A percentile compares a stretch with the other conserved stretches of the same genome.
These are phyloP conservation scores for Botrytis medusae DNA, from an alignment of 2,329 filamentous ascomycete genomes.

Conservation along the genomic window DNA sequence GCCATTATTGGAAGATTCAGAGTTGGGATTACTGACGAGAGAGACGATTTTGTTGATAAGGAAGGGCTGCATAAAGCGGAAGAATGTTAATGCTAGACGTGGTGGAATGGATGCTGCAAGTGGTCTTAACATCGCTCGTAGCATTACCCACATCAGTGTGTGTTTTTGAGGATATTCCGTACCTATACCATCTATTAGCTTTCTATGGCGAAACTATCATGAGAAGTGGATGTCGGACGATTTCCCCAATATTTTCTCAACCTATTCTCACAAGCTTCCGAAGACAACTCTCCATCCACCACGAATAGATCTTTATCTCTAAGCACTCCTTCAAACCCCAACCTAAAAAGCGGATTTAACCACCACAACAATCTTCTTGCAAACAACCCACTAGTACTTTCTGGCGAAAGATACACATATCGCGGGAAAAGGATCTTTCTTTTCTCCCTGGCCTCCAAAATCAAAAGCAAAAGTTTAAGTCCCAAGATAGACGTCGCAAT, in stretches of 20 bases:
- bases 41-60: slow-evolving; percentile 27
- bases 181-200: slow-evolving; percentile 21
- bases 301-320: slow-evolving; percentile 36
- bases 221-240: slow-evolving; percentile 17
- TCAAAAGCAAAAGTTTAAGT: slow-evolving; percentile 27
- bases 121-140: slow-evolving; percentile 25
- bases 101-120: slow-evolving; percentile 25
- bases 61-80: slow-evolving; percentile 31
- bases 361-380: slow-evolving; percentile 41
- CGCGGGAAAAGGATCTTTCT: slow-evolving; percentile 23
- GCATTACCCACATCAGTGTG: slow-evolving; percentile 27
- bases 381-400: slow-evolving; percentile 41
- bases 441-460: slow-evolving; percentile 32
- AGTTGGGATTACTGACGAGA: slow-evolving; percentile 20
- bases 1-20: slow-evolving; percentile 23
- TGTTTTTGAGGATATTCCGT: slow-evolving; percentile 26
- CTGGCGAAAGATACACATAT: slow-evolving; percentile 27
- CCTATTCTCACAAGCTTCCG: slow-evolving; percentile 22
- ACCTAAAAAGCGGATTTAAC: slow-evolving; percentile 40
- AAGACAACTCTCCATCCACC: slow-evolving; percentile 25
- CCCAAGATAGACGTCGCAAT: slow-evolving; percentile 18
- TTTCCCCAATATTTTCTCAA: slow-evolving; percentile 27
- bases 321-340: slow-evolving; percentile 38
- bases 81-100: slow-evolving; percentile 28
- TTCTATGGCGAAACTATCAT: background rate